Conservation (phyloP, 1,139 yeast species). For the Torulaspora globosa region DNA sequence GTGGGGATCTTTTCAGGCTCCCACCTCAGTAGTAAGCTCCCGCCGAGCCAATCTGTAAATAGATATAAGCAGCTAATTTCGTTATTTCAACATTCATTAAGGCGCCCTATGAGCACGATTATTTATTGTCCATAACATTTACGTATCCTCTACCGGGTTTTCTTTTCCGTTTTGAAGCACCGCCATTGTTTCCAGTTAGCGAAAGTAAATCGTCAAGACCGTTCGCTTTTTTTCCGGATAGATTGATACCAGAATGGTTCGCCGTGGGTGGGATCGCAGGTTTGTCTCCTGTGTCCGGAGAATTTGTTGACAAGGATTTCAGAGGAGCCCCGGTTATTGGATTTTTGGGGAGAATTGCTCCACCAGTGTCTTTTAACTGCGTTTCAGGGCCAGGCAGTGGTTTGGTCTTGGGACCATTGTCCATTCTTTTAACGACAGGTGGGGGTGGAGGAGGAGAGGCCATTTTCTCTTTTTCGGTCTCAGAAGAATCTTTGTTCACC, state of each 20-base stretch:
- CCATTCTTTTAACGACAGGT: conserved; percentile 42
- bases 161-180: conserved; percentile 45
- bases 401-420: conserved; percentile 36
- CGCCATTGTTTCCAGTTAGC: conserved; percentile 33
- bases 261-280: conserved; percentile 19
- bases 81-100: neutral
- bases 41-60: neutral
- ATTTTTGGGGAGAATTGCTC: conserved; percentile 32
- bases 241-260: conserved; percentile 19
- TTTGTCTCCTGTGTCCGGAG: conserved; percentile 16
- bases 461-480: conserved; percentile 61
- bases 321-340: conserved; percentile 32
- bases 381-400: conserved; percentile 38
- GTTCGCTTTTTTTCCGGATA: conserved; percentile 35
- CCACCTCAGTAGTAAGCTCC: conserved; percentile 27
- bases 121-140: conserved; percentile 58
- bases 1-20: conserved; percentile 51
- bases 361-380: conserved; percentile 18
- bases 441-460: conserved; percentile 76
- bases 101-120: neutral
- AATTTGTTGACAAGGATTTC: conserved; percentile 22
- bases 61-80: conserved; percentile 1
- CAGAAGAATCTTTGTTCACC: conserved; percentile 69
- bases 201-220: conserved; percentile 68
- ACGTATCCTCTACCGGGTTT: conserved; percentile 70